Percentiles rank a stretch among this genome's conserved stretches.
Conservation (phyloP, 768 basidiomycete species). For the Boletus rubroflammeus region DNA sequence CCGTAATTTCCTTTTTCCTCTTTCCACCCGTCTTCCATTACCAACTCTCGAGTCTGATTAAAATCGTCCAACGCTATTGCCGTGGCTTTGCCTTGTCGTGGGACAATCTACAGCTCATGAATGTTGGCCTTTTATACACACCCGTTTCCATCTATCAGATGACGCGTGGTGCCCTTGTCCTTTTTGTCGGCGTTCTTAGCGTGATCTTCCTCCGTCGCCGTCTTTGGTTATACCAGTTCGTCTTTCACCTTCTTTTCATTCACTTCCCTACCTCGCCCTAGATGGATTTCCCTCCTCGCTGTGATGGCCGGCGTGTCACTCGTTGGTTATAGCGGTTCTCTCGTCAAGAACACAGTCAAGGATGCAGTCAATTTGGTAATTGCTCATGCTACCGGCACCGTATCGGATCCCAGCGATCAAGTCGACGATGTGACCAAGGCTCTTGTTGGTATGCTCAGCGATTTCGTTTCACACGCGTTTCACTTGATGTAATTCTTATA, state of each 20-base stretch:
- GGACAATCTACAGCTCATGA: slow-evolving; percentile 64
- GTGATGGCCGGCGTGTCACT: slow-evolving; percentile 83
- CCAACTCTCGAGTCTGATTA: slow-evolving; percentile 3
- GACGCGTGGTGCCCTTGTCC: slow-evolving; percentile 88
- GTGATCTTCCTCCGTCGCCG: slow-evolving; percentile 86
- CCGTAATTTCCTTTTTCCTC: slow-evolving; percentile 33
- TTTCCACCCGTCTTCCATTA: slow-evolving; percentile 8
- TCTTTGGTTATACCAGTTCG: slow-evolving; percentile 84
- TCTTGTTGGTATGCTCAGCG: slow-evolving; percentile 53
- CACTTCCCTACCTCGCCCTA: slow-evolving; percentile 26
- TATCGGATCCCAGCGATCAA: slow-evolving; percentile 47
- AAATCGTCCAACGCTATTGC: slow-evolving; percentile 17
- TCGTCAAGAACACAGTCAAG: slow-evolving; percentile 72
- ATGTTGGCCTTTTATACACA: slow-evolving; percentile 90
- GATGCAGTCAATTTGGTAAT: slow-evolving; percentile 32
- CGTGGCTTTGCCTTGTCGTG: slow-evolving; percentile 9
- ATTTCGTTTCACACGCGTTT: slow-evolving; percentile 13
- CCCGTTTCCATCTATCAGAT: slow-evolving; percentile 98
- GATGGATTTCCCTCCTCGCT: slow-evolving; percentile 87
- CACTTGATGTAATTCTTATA: slow-evolving; percentile 13
- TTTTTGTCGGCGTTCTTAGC: slow-evolving; percentile 89
- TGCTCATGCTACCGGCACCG: slow-evolving; percentile 26
- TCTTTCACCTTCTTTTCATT: slow-evolving; percentile 6
- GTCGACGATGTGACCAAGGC: slow-evolving; percentile 68
- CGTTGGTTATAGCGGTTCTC: slow-evolving; percentile 86